phyloP scores from a whole-genome alignment of 495 filamentous ascomycete genomes.

The Hypoxylon subgilvum region DNA sequence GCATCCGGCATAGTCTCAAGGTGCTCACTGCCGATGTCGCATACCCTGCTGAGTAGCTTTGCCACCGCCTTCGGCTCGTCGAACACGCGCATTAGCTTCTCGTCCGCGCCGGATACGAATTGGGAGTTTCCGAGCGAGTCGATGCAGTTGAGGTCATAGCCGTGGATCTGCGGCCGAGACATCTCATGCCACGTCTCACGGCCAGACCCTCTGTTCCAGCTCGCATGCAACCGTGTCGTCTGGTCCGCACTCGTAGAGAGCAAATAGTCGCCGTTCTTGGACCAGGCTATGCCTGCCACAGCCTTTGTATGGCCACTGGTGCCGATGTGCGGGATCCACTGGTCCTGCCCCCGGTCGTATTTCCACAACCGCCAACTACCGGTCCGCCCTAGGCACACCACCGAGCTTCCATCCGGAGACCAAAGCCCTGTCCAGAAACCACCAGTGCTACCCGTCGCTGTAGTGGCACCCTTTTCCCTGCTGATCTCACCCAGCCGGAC shows the following conservation, averaged over 20 bases:
- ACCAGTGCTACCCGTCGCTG: constrained; percentile 91
- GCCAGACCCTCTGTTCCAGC: constrained; percentile 65
- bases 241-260: constrained; percentile 90
- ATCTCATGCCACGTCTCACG: constrained; percentile 87
- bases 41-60: constrained; percentile 69
- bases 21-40: constrained; percentile 58
- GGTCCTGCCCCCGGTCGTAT: constrained; percentile 50
- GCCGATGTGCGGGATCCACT: constrained; percentile 79
- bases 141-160: constrained; percentile 96
- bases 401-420: constrained; percentile 75
- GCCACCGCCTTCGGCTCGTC: constrained; percentile 86
- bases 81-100: constrained; percentile 95
- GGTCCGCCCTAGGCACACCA: constrained; percentile 84
- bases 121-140: constrained; percentile 69
- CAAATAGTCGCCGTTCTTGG: constrained; percentile 79
- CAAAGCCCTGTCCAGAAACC: constrained; percentile 96
- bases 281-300: constrained; percentile 83
- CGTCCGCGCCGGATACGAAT: constrained; percentile 96
- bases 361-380: constrained; percentile 92
- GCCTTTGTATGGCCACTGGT: constrained; percentile 83
- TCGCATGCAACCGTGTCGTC: constrained; percentile 89
- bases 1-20: constrained; percentile 73
- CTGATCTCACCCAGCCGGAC: constrained; percentile 91
- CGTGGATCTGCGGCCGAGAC: constrained; percentile 94
- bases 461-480: constrained; percentile 89